Percentiles rank a stretch among this genome's conserved stretches.
These are phyloP conservation scores for Tricholoma matsutake DNA, from an alignment of 768 basidiomycete species.

Conservation along the genomic window DNA sequence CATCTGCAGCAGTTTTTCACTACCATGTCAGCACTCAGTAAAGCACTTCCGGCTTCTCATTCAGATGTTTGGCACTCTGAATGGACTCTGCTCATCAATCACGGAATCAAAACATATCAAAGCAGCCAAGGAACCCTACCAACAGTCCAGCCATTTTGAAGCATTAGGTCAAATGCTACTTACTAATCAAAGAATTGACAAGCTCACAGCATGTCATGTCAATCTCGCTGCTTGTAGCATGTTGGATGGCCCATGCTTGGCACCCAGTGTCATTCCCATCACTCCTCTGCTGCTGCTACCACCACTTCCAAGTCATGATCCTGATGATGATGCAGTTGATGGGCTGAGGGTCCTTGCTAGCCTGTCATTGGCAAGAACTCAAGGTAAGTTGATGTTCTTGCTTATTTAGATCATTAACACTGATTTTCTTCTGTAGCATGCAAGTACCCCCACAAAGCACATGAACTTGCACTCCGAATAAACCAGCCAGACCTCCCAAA, in stretches of 20 bases:
- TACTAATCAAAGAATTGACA: constrained; percentile 2
- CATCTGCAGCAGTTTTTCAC: constrained; percentile 11
- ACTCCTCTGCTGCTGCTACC: background rate
- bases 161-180: constrained; percentile 20
- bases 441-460: background rate
- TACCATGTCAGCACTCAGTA: constrained; percentile 23
- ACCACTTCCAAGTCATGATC: background rate
- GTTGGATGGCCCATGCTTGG: background rate
- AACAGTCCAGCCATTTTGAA: constrained; percentile 13
- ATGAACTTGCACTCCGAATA: background rate
- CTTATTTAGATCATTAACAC: background rate
- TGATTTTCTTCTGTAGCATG: background rate
- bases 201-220: constrained; percentile 8
- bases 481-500: constrained; percentile 8
- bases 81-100: constrained; percentile 6
- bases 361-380: background rate
- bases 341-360: background rate
- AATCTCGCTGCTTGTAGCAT: constrained; percentile 4
- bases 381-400: background rate
- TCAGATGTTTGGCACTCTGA: constrained; percentile 14
- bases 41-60: constrained; percentile 13
- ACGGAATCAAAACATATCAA: constrained; percentile 7
- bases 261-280: background rate
- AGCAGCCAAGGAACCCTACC: constrained; percentile 20
- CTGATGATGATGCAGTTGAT: background rate